Conservation (phyloP, 495 filamentous ascomycete genomes). For the Lineolata rhizophorae region DNA sequence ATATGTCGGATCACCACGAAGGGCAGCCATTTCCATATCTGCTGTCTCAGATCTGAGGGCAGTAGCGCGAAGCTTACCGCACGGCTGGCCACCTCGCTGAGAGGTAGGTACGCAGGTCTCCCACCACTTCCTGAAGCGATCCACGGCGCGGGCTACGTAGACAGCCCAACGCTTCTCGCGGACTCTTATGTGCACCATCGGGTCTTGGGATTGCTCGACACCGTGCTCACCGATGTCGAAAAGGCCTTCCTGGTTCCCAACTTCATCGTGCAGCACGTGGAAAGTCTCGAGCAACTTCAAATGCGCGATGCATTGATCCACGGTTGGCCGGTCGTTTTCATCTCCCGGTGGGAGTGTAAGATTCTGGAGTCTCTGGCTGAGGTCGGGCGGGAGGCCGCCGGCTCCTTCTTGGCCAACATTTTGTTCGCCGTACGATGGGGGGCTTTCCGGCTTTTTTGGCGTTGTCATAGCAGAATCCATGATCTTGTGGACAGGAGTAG, state of each 20-base stretch:
- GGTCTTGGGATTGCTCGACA: slow-evolving; percentile 11
- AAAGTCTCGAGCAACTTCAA: slow-evolving; percentile 56
- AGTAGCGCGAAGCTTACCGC: slow-evolving; percentile 2
- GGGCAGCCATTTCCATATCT: neutral
- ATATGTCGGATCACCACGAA: neutral
- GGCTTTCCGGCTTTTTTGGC: no score
- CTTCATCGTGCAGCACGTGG: slow-evolving; percentile 39
- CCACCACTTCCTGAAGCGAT: slow-evolving; percentile 61
- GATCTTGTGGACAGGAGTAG: no score
- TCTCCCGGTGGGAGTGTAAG: no score
- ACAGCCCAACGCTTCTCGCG: slow-evolving; percentile 65
- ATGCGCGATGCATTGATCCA: slow-evolving; percentile 53
- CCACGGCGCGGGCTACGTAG: slow-evolving; percentile 49
- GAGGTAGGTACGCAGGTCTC: slow-evolving; percentile 8
- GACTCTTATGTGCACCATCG: slow-evolving; percentile 18
- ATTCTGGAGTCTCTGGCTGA: no score
- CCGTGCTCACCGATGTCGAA: slow-evolving; percentile 29
- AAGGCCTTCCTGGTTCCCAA: slow-evolving; percentile 39
- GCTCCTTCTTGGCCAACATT: no score
- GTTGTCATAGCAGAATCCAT: no score
- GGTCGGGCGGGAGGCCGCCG: no score
- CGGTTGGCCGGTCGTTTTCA: no score
- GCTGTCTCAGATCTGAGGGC: slow-evolving; percentile 3
- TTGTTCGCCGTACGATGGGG: no score
- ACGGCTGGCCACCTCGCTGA: neutral